phyloP scores from a whole-genome alignment of 768 basidiomycete genomes.

The Pholiota microspora region DNA sequence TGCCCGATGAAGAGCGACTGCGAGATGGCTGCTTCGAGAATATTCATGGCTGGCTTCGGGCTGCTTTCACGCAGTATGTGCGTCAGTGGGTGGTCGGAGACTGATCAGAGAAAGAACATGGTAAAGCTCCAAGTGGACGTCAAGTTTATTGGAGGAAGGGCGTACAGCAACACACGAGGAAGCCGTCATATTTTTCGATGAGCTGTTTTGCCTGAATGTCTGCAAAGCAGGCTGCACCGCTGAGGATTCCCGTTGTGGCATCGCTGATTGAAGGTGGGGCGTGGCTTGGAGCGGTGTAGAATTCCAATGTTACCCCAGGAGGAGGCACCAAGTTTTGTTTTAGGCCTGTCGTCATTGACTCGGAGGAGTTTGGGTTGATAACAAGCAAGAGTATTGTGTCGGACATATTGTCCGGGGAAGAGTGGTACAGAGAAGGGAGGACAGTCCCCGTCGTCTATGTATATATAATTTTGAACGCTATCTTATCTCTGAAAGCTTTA shows the following conservation, averaged over 20 bases:
- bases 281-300: conserved; percentile 31
- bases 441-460: neutral
- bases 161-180: conserved; percentile 39
- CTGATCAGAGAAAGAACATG: conserved; percentile 12
- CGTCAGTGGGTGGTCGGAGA: conserved; percentile 36
- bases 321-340: conserved; percentile 22
- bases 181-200: conserved; percentile 31
- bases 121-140: neutral
- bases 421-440: neutral
- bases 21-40: conserved; percentile 32
- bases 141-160: neutral
- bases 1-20: conserved; percentile 32
- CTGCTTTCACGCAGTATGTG: conserved; percentile 31
- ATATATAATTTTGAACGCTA: neutral
- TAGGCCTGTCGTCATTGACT: conserved; percentile 32
- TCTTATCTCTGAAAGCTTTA: neutral
- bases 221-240: conserved; percentile 27
- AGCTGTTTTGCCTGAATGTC: conserved; percentile 25
- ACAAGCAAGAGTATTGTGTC: conserved; percentile 24
- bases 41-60: conserved; percentile 32
- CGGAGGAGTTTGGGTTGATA: conserved; percentile 37
- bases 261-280: conserved; percentile 33
- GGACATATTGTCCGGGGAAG: conserved; percentile 6
- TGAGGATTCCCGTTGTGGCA: conserved; percentile 28
- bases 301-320: conserved; percentile 25